Percentiles rank a stretch among this genome's conserved stretches.
Conservation (phyloP, 2,329 filamentous ascomycete genomes). For the Bipolaris sorokiniana region DNA sequence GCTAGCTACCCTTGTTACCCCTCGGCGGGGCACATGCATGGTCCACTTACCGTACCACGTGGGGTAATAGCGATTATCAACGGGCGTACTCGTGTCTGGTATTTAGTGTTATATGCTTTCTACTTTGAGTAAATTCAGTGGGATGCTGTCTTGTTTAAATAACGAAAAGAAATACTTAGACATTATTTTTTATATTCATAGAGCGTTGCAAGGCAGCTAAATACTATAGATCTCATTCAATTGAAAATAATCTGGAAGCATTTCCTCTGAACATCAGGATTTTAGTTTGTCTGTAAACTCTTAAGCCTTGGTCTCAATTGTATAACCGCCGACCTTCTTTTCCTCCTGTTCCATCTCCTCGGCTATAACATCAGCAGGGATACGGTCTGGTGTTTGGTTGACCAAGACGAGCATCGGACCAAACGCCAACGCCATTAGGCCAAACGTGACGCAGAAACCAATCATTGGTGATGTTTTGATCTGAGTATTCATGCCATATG, state of each 20-base stretch:
- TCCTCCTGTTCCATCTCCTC: conserved; percentile 30
- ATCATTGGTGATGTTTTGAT: conserved; percentile 36
- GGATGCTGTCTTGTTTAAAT: too few species aligned
- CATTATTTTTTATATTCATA: too few species aligned
- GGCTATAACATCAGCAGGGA: conserved; percentile 39
- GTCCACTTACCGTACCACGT: not conserved
- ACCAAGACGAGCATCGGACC: conserved; percentile 43
- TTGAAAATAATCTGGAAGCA: not conserved
- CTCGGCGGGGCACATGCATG: conserved; percentile 5
- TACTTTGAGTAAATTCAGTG: too few species aligned
- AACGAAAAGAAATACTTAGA: too few species aligned
- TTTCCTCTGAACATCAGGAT: too few species aligned
- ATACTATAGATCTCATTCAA: not conserved
- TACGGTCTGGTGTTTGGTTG: conserved; percentile 41
- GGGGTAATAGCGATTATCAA: not conserved
- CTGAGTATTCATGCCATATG: conserved; percentile 40
- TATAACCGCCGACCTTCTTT: conserved; percentile 23
- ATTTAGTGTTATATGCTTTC: not conserved
- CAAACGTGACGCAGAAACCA: conserved; percentile 44
- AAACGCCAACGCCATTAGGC: conserved; percentile 38
- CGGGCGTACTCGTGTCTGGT: not conserved
- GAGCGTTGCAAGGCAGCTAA: too few species aligned
- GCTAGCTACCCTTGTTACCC: not conserved
- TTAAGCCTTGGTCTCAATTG: conserved; percentile 22
- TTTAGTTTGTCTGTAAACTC: not conserved